Evolutionary conservation across 768 basidiomycete species (phyloP).

Genomic region (Pulveroboletus sp.): DNA sequence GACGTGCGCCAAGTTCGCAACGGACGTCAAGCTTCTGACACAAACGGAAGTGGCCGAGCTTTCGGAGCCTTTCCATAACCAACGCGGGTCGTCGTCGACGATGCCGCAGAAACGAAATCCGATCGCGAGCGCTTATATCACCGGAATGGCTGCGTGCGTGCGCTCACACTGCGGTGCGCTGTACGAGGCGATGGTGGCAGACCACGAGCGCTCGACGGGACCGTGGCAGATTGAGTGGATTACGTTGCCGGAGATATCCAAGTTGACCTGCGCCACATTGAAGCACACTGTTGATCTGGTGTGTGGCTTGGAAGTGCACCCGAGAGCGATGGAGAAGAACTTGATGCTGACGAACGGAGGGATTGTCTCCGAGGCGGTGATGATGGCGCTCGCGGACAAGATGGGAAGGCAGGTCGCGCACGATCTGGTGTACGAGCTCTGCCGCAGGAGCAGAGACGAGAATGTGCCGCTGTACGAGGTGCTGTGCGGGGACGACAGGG

Average conservation of each 20-base stretch:
- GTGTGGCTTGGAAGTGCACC: slow-evolving; percentile 39
- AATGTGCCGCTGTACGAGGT: slow-evolving; percentile 32
- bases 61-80: slow-evolving; percentile 41
- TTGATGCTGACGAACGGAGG: slow-evolving; percentile 37
- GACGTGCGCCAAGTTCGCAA: slow-evolving; percentile 44
- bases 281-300: slow-evolving; percentile 36
- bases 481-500: slow-evolving; percentile 27
- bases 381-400: slow-evolving; percentile 42
- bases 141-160: slow-evolving; percentile 40
- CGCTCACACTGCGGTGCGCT: slow-evolving; percentile 37
- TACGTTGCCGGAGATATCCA: slow-evolving; percentile 42
- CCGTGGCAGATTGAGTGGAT: slow-evolving; percentile 54
- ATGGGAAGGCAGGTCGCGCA: slow-evolving; percentile 45
- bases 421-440: slow-evolving; percentile 42
- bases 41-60: slow-evolving; percentile 46
- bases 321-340: slow-evolving; percentile 39
- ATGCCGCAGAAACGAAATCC: slow-evolving; percentile 53
- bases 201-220: slow-evolving; percentile 46
- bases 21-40: slow-evolving; percentile 44
- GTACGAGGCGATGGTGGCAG: slow-evolving; percentile 46
- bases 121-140: slow-evolving; percentile 43
- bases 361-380: slow-evolving; percentile 44
- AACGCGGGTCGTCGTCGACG: slow-evolving; percentile 45
- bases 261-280: slow-evolving; percentile 39
- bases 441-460: slow-evolving; percentile 28